A percentile compares a stretch with the other conserved stretches of the same genome.
Evolutionary conservation across 169 alveolate genomes (phyloP).

Genomic region (Babesia divergens): DNA sequence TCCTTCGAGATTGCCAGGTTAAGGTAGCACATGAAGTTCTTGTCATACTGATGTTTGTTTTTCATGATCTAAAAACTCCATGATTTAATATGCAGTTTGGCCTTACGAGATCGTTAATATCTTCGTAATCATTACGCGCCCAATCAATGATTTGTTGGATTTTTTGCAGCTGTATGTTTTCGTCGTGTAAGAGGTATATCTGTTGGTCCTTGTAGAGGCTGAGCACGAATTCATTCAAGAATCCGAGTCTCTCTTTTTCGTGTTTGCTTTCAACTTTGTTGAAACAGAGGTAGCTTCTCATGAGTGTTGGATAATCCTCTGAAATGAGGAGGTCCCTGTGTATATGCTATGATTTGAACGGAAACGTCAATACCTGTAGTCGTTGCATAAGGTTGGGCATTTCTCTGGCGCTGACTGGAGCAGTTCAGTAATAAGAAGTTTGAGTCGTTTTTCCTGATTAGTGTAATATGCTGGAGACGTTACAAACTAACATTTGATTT

Average conservation of each 20-base stretch:
- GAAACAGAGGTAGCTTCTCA: constrained; percentile 41
- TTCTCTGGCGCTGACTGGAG: constrained; percentile 6
- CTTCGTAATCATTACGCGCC: constrained; percentile 57
- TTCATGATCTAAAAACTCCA: not conserved
- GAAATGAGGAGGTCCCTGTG: constrained; percentile 46
- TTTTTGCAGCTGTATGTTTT: constrained; percentile 60
- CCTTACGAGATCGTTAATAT: constrained; percentile 53
- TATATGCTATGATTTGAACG: not conserved
- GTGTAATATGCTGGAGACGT: not conserved
- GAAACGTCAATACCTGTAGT: constrained; percentile 17
- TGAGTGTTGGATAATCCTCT: constrained; percentile 61
- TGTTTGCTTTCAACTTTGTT: not conserved
- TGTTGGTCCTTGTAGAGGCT: constrained; percentile 65
- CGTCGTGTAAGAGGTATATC: constrained; percentile 51
- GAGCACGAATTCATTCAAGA: constrained; percentile 52
- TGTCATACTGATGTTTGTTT: constrained; percentile 62
- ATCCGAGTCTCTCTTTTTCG: constrained; percentile 28
- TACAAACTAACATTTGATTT: constrained; percentile 29
- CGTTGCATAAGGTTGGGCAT: constrained; percentile 53
- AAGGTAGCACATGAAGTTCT: constrained; percentile 62
- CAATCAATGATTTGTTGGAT: constrained; percentile 57
- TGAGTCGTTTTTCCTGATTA: constrained; percentile 35
- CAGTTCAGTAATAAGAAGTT: constrained; percentile 34
- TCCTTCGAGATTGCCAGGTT: constrained; percentile 61
- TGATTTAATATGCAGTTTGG: not conserved